A percentile compares a stretch with the other conserved stretches of the same genome.
Conservation (phyloP, 768 basidiomycete species). For the Phylloporus sp. region DNA sequence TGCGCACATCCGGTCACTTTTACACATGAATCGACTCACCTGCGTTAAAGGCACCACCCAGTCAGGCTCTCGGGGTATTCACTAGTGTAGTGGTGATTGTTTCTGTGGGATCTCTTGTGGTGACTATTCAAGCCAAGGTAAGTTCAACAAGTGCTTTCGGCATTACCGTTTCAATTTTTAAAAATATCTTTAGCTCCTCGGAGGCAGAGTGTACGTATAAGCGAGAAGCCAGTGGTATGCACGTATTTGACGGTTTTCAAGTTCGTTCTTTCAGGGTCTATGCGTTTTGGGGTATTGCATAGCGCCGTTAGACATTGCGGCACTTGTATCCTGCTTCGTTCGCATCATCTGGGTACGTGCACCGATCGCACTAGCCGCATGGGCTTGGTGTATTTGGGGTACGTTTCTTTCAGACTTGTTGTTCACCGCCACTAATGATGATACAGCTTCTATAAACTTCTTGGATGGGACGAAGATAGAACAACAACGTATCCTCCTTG, state of each 20-base stretch:
- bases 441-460: slow-evolving; percentile 86
- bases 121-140: slow-evolving; percentile 96
- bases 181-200: slow-evolving; percentile 51
- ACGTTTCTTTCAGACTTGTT: background rate
- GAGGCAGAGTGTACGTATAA: slow-evolving; percentile 70
- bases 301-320: slow-evolving; percentile 88
- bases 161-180: background rate
- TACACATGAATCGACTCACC: background rate
- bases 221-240: background rate
- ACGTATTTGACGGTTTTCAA: slow-evolving; percentile 25
- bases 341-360: slow-evolving; percentile 80
- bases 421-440: background rate
- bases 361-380: slow-evolving; percentile 79
- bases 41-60: slow-evolving; percentile 64
- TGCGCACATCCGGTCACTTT: slow-evolving; percentile 15
- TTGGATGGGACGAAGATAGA: slow-evolving; percentile 93
- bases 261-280: slow-evolving; percentile 93
- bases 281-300: slow-evolving; percentile 95
- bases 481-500: slow-evolving; percentile 82
- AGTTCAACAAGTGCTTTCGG: slow-evolving; percentile 3
- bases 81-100: slow-evolving; percentile 93
- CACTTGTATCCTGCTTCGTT: slow-evolving; percentile 81
- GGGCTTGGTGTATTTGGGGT: slow-evolving; percentile 99
- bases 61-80: slow-evolving; percentile 84
- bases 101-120: slow-evolving; percentile 82